Conservation (phyloP, 208 protist species). For the Crithidia thermophila region DNA sequence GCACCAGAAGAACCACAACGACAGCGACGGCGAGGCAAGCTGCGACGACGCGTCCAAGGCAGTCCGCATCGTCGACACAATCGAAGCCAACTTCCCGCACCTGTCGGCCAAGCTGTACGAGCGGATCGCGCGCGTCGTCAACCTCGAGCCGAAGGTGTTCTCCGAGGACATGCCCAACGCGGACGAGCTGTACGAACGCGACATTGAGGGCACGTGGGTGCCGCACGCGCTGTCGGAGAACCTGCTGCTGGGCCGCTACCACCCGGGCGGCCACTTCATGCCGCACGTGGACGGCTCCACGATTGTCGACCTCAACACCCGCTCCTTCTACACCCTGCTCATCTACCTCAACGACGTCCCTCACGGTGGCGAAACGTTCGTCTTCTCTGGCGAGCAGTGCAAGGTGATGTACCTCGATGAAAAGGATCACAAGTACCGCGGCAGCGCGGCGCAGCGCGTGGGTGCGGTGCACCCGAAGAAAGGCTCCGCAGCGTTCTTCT, state of each 20-base stretch:
- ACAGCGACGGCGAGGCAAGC: constrained; percentile 38
- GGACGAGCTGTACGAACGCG: constrained; percentile 73
- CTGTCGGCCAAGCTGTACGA: constrained; percentile 67
- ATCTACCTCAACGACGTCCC: constrained; percentile 90
- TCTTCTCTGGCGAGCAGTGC: constrained; percentile 81
- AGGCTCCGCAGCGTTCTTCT: constrained; percentile 84
- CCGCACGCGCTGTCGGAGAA: constrained; percentile 71
- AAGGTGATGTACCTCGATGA: constrained; percentile 62
- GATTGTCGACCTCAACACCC: constrained; percentile 86
- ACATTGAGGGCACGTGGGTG: constrained; percentile 82
- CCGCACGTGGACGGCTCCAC: constrained; percentile 91
- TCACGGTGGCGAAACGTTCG: constrained; percentile 74
- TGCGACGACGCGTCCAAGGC: constrained; percentile 48
- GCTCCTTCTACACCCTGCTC: constrained; percentile 89
- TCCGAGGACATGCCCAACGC: constrained; percentile 51
- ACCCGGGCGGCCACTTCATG: constrained; percentile 89
- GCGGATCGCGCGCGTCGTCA: constrained; percentile 61
- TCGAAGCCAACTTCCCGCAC: constrained; percentile 76
- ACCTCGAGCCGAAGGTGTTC: constrained; percentile 67
- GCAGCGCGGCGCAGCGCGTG: constrained; percentile 46
- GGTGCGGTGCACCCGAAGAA: constrained; percentile 62
- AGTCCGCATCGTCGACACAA: constrained; percentile 86
- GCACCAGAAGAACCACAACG: constrained; percentile 56
- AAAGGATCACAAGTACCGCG: constrained; percentile 55
- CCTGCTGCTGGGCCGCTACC: constrained; percentile 84